Base-by-base conservation (phyloP, 2,329 filamentous ascomycete species). In the Blastomyces parvus region DNA sequence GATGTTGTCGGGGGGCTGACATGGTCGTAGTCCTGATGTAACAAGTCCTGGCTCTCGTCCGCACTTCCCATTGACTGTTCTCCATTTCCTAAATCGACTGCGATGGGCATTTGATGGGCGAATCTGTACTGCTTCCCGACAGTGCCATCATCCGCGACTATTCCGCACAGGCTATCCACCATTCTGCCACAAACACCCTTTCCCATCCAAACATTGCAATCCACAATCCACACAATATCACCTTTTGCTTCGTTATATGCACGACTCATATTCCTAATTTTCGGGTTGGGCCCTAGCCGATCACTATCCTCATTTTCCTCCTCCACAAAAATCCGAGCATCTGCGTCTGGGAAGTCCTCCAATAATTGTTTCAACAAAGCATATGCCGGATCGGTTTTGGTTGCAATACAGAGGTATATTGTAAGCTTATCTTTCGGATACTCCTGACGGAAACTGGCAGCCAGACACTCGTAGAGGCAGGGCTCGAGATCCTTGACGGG, bases 201-300 rank as follows among this genome's bases (percentile, higher is more conserved):
- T 6, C 86, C 86, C 44, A 97, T 83, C 94, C 95, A 99, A 60
- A 99, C 86, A 71, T 99, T 99, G 79, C 92, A 97, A 77, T 99
- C 94, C 25, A 96, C 84, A 60, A 97, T 87, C 94, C 94, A 99
- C 27, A 99, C 82, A 33, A 97, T 83, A 72, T 97, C 91, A 0
- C 89, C 88, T 67, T 88, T 87, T 1, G 91, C 90, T 72, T 97
- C 92, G 36, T 91, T 81, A 73, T 97, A 99, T 2, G 91, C 92
- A 53, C 91, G 85, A 73, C 92, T 97, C 81, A 97, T 90, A 74
- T 99, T 99, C 60, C 94, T 83, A 69, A 99, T 95, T 80, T 99
- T 99, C n/a, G 94, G 94, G 71, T 99, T 99, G 0, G 94, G 94
- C 0, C 95, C 95, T 63, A 97, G 82, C 63, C 84, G 82, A 66